Evolutionary conservation across 2,329 filamentous ascomycete species (phyloP).

Genomic region (Nigrospora oryzae): DNA sequence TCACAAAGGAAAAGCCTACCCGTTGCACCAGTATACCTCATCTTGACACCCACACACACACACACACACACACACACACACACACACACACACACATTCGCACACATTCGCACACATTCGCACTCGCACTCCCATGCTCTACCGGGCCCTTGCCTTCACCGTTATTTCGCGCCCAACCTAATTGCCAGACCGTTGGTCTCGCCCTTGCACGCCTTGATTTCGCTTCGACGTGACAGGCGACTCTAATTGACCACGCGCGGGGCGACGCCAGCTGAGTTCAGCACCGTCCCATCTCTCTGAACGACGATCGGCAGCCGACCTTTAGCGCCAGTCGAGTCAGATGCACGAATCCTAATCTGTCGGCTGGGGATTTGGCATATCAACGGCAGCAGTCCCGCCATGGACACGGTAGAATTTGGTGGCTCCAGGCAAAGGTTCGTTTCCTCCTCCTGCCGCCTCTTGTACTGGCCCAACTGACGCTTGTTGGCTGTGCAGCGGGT

Average conservation of each 20-base stretch:
- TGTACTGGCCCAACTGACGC: constrained; percentile 12
- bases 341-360: constrained; percentile 21
- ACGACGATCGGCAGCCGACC: constrained; percentile 3
- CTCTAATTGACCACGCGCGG: background rate
- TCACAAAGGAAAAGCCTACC: too few relatives aligned
- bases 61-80: too few relatives aligned
- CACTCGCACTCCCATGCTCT: background rate
- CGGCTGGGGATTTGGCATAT: constrained; percentile 22
- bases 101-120: background rate
- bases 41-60: too few relatives aligned
- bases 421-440: constrained; percentile 24
- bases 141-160: background rate
- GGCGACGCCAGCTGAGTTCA: constrained; percentile 3
- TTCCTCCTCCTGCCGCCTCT: constrained; percentile 10
- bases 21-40: too few relatives aligned
- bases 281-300: constrained; percentile 4
- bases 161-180: background rate
- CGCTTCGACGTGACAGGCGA: background rate
- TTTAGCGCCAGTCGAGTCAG: constrained; percentile 14
- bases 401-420: constrained; percentile 26
- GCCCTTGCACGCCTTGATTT: background rate
- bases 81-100: background rate
- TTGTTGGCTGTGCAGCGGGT: constrained; percentile 17
- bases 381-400: constrained; percentile 23
- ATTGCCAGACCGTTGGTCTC: background rate